phyloP scores from a whole-genome alignment of 2,329 filamentous ascomycete genomes.

The Zymoseptoria pseudotritici region DNA sequence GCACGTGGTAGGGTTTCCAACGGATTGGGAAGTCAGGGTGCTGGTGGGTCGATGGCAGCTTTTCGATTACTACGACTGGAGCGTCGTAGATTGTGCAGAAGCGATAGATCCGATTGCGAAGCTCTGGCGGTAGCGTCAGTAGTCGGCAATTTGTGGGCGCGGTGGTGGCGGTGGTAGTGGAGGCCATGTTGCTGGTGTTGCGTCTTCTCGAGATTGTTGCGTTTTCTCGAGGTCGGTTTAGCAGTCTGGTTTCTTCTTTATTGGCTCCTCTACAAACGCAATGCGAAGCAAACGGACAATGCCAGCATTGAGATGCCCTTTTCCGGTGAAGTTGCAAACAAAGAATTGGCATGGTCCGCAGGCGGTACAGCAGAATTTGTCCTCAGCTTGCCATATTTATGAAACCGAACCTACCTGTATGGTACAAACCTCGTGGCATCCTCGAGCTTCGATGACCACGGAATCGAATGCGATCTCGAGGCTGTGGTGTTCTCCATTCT shows the following conservation, averaged over 20 bases:
- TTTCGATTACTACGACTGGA: neutral
- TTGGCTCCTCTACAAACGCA: neutral
- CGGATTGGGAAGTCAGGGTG: too few species aligned
- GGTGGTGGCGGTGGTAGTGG: neutral
- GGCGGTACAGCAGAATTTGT: neutral
- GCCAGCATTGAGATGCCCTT: neutral
- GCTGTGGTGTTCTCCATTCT: too few species aligned
- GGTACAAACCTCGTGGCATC: neutral
- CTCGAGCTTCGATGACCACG: neutral
- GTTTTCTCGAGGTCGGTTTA: neutral
- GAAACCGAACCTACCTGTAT: neutral
- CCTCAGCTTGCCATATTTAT: neutral
- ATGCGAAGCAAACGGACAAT: neutral
- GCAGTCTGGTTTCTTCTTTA: neutral
- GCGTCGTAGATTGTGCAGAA: constrained; percentile 6
- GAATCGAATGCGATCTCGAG: neutral
- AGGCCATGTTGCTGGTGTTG: neutral
- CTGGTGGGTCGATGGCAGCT: neutral
- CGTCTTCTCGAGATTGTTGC: neutral
- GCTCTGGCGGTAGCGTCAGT: constrained; percentile 11
- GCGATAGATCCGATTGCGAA: constrained; percentile 9
- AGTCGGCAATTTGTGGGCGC: neutral
- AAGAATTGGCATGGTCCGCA: neutral
- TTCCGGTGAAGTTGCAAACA: neutral
- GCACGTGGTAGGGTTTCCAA: neutral